Percentiles rank a stretch among this genome's conserved stretches.
phyloP scores from a whole-genome alignment of 352 stramenopile genomes.

The Phytophthora lateralis region DNA sequence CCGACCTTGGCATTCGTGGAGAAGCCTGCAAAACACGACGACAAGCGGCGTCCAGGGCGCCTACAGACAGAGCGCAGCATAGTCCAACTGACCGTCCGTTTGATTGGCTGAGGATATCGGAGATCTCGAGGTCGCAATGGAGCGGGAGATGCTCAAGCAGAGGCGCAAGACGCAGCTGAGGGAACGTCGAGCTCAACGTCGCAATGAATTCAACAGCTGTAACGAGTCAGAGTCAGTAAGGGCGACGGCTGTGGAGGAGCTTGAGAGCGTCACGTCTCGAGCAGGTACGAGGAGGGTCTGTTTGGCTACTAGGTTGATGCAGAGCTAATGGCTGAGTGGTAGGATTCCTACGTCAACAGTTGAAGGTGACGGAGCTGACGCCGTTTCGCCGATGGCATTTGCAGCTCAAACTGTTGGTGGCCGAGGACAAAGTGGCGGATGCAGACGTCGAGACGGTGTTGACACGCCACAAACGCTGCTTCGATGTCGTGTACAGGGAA shows the following conservation, averaged over 20 bases:
- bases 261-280: constrained; percentile 30
- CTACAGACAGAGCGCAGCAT: constrained; percentile 17
- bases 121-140: background rate
- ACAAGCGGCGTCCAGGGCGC: background rate
- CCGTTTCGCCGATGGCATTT: constrained; percentile 47
- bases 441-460: constrained; percentile 16
- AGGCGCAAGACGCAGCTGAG: constrained; percentile 16
- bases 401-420: constrained; percentile 46
- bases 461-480: constrained; percentile 37
- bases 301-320: background rate
- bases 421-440: constrained; percentile 16
- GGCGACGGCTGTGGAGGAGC: constrained; percentile 21
- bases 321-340: background rate
- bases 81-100: background rate
- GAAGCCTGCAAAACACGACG: background rate
- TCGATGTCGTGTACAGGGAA: constrained; percentile 51
- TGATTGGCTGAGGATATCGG: constrained; percentile 21
- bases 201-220: background rate
- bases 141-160: constrained; percentile 11
- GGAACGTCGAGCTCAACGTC: constrained; percentile 20
- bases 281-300: constrained; percentile 30
- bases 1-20: background rate
- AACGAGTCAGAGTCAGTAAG: background rate
- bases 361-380: constrained; percentile 25
- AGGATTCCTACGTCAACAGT: constrained; percentile 59